Evolutionary conservation across 2,329 filamentous ascomycete species (phyloP).

Genomic region (Tolypocladium nubicola): DNA sequence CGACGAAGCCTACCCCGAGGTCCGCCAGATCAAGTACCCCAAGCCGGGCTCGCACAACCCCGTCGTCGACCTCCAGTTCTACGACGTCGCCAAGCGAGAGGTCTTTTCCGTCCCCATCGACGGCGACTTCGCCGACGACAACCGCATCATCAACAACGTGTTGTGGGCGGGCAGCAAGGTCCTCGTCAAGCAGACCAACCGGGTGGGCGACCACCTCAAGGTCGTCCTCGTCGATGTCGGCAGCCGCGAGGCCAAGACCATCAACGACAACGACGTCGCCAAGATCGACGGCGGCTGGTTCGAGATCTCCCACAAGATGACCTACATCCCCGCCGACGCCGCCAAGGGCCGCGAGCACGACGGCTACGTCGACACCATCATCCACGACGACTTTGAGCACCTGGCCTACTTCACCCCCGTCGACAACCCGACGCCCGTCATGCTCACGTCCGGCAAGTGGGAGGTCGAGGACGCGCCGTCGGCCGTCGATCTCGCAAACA

Average conservation of each 20-base stretch:
- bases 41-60: conserved; percentile 94
- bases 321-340: conserved; percentile 76
- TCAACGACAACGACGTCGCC: conserved; percentile 69
- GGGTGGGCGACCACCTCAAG: conserved; percentile 84
- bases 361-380: conserved; percentile 86
- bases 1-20: conserved; percentile 83
- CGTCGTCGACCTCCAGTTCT: conserved; percentile 78
- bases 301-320: conserved; percentile 80
- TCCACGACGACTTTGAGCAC: conserved; percentile 81
- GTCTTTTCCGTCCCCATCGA: conserved; percentile 70
- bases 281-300: conserved; percentile 95
- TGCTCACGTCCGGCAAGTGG: conserved; percentile 84
- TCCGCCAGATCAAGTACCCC: conserved; percentile 89
- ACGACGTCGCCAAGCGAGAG: conserved; percentile 67
- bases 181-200: conserved; percentile 84
- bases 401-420: conserved; percentile 87
- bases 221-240: conserved; percentile 76
- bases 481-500: conserved; percentile 72
- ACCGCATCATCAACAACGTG: conserved; percentile 87
- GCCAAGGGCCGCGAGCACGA: conserved; percentile 65
- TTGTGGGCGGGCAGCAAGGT: conserved; percentile 82
- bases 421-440: conserved; percentile 68
- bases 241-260: conserved; percentile 61
- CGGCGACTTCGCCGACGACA: conserved; percentile 66
- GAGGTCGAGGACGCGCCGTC: conserved; percentile 83